A percentile compares a stretch with the other conserved stretches of the same genome.
phyloP scores from a whole-genome alignment of 1,284 basidiomycete species.

The Moesziomyces sp. region DNA sequence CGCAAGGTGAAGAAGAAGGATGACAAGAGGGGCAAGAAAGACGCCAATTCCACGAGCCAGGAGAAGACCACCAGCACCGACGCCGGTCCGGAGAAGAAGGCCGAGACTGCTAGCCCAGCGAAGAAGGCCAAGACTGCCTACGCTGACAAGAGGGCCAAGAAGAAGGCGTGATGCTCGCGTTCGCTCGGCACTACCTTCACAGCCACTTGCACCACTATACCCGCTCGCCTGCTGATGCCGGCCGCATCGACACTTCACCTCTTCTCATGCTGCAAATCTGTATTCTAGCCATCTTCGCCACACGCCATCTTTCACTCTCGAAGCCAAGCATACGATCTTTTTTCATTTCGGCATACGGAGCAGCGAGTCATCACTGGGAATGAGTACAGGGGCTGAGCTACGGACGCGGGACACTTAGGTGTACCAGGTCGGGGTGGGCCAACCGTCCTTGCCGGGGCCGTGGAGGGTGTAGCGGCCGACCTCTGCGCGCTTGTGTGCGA shows the following conservation, averaged over 20 bases:
- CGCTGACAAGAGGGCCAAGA: not conserved
- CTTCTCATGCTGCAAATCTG: slow-evolving; percentile 2
- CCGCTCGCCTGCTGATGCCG: not conserved
- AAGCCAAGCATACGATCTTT: too few relatives aligned
- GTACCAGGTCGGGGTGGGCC: slow-evolving; percentile 62
- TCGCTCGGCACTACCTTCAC: too few relatives aligned
- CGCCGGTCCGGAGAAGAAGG: not conserved
- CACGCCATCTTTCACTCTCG: not conserved
- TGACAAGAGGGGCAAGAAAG: slow-evolving; percentile 4
- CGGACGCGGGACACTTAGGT: slow-evolving; percentile 14
- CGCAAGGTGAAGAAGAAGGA: slow-evolving; percentile 15
- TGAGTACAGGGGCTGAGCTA: too few relatives aligned
- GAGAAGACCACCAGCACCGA: not conserved
- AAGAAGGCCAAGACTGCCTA: slow-evolving; percentile 1
- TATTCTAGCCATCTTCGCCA: not conserved
- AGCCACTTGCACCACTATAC: not conserved
- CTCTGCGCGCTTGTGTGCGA: slow-evolving; percentile 65
- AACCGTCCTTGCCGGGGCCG: slow-evolving; percentile 58
- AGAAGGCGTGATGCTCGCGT: not conserved
- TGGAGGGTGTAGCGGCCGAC: slow-evolving; percentile 60
- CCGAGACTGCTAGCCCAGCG: not conserved
- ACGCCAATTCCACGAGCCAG: not conserved
- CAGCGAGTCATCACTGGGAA: not conserved
- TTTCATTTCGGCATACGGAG: not conserved
- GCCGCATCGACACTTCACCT: not conserved